phyloP scores from a whole-genome alignment of 768 basidiomycete genomes.

The Filobasidium wieringae region DNA sequence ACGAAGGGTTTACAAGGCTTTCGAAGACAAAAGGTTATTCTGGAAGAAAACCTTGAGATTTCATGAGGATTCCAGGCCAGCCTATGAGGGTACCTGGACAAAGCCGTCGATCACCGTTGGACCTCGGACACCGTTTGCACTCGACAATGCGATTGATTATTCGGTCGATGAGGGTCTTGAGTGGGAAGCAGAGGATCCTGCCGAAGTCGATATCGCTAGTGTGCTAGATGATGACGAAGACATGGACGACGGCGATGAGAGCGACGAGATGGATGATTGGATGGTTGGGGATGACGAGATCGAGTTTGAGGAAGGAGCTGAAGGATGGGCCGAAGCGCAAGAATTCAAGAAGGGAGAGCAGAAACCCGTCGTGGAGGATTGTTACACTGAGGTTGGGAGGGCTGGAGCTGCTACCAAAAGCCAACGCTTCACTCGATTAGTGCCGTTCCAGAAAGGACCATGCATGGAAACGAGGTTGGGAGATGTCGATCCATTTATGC shows the following conservation, averaged over 20 bases:
- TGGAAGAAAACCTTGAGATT: conserved; percentile 78
- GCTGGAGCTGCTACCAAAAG: background rate
- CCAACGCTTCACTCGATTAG: conserved; percentile 40
- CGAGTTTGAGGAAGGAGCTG: conserved; percentile 53
- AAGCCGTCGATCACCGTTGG: conserved; percentile 65
- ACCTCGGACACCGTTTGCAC: conserved; percentile 68
- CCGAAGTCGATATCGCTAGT: conserved; percentile 44
- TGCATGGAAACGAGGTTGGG: conserved; percentile 64
- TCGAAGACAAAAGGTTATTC: conserved; percentile 53
- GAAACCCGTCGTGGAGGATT: conserved; percentile 44
- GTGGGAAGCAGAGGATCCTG: conserved; percentile 74
- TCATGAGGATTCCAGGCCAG: conserved; percentile 70
- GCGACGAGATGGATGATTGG: conserved; percentile 40
- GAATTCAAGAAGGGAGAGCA: conserved; percentile 64
- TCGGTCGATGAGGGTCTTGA: conserved; percentile 88
- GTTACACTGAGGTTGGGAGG: background rate
- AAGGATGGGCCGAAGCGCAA: conserved; percentile 44
- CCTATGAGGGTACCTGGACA: conserved; percentile 92
- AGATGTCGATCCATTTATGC: conserved; percentile 57
- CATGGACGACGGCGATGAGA: conserved; percentile 26
- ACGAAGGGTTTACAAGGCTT: conserved; percentile 50
- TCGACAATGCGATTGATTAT: conserved; percentile 75
- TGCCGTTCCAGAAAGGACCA: conserved; percentile 72
- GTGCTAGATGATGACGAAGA: conserved; percentile 54
- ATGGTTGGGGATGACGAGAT: conserved; percentile 16